Evolutionary conservation across 2,329 filamentous ascomycete species (phyloP).

Genomic region (Neofusicoccum laricinum): DNA sequence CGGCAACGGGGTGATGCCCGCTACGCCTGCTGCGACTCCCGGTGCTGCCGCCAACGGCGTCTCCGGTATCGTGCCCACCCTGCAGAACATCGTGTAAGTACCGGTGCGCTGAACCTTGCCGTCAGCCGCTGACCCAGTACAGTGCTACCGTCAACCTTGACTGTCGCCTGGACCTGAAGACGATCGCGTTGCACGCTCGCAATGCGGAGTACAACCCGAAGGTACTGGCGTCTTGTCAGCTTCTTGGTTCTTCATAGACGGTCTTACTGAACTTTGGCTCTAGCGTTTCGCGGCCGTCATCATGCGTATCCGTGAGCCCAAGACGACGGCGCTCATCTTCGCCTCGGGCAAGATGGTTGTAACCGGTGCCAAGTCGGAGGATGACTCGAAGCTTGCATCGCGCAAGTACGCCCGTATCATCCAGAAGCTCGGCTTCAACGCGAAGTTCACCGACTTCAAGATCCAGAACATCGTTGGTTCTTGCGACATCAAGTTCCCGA

Average conservation of each 20-base stretch:
- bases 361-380: constrained; percentile 95
- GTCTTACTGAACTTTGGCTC: constrained; percentile 30
- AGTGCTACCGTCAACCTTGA: constrained; percentile 98
- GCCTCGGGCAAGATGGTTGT: constrained; percentile 99
- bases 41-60: constrained; percentile 70
- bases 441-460: constrained; percentile 99
- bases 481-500: constrained; percentile 99
- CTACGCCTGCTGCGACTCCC: constrained; percentile 89
- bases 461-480: constrained; percentile 99
- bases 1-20: constrained; percentile 69
- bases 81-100: constrained; percentile 76
- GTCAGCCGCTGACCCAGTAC: constrained; percentile 29
- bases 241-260: constrained; percentile 29
- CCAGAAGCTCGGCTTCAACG: constrained; percentile 98
- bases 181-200: constrained; percentile 94
- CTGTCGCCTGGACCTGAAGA: constrained; percentile 95
- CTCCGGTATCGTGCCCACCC: constrained; percentile 85
- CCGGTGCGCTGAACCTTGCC: constrained; percentile 28
- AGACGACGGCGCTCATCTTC: constrained; percentile 97
- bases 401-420: constrained; percentile 99
- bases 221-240: constrained; percentile 57
- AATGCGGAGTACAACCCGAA: constrained; percentile 99
- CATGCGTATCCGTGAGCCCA: constrained; percentile 98
- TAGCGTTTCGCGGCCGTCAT: constrained; percentile 98
- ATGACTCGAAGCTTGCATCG: constrained; percentile 94